phyloP scores from a whole-genome alignment of 139 green algal genomes.

The Picochlorum sp. region DNA sequence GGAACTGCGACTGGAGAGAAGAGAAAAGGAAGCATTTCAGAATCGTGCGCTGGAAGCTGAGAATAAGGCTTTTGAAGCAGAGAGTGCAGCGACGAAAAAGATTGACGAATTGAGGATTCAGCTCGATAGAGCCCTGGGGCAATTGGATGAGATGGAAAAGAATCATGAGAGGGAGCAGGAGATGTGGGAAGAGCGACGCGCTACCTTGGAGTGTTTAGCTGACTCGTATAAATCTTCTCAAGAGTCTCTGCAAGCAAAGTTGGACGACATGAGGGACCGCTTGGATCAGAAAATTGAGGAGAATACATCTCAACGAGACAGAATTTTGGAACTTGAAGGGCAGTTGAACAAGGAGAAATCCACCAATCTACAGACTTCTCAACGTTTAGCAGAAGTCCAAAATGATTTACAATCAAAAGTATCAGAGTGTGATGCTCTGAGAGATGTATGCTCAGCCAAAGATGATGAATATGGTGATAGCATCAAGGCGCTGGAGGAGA shows the following conservation, averaged over 20 bases:
- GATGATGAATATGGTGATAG: slow-evolving; percentile 1
- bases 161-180: not conserved
- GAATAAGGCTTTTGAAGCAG: not conserved
- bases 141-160: slow-evolving; percentile 1
- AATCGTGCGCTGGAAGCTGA: not conserved
- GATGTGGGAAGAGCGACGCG: not conserved
- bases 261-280: too few relatives aligned
- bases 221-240: too few relatives aligned
- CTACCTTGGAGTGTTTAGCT: too few relatives aligned
- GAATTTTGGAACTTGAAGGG: too few relatives aligned
- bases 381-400: not conserved
- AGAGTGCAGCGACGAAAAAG: not conserved
- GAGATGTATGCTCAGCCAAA: not conserved
- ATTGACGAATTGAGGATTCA: slow-evolving; percentile 1
- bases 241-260: too few relatives aligned
- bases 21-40: not conserved
- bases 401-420: not conserved
- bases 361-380: too few relatives aligned
- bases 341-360: too few relatives aligned
- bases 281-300: too few relatives aligned
- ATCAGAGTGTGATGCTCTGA: not conserved
- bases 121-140: not conserved
- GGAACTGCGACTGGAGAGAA: not conserved
- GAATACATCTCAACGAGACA: too few relatives aligned
- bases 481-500: slow-evolving; percentile 1